These are phyloP conservation scores for Aegle marmelos DNA, from an alignment of 345 rosid genomes.

Conservation along the genomic window DNA sequence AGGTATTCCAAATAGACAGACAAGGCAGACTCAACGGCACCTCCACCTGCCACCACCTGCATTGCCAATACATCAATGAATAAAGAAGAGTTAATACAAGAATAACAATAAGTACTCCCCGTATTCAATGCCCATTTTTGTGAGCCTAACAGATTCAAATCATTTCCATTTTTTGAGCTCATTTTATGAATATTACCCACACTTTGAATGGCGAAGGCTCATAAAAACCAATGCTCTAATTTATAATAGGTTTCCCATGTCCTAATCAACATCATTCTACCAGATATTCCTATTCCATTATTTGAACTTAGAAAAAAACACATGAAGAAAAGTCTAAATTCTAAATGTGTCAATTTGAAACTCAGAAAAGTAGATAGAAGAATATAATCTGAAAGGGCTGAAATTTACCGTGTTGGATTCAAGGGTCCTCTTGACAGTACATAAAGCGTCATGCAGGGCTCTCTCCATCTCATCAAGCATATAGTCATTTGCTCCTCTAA, in stretches of 20 bases:
- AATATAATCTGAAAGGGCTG: neutral
- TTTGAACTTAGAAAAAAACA: neutral
- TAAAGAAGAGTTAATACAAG: neutral
- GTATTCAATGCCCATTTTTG: neutral
- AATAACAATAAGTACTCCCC: neutral
- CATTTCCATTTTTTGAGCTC: neutral
- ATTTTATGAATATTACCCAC: neutral
- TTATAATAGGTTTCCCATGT: neutral
- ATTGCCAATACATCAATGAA: slow-evolving; percentile 12
- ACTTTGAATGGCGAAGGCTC: neutral
- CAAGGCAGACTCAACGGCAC: slow-evolving; percentile 92
- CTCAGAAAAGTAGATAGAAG: neutral
- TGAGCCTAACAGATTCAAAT: neutral
- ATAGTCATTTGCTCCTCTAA: slow-evolving; percentile 95
- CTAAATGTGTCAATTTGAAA: neutral
- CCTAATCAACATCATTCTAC: neutral
- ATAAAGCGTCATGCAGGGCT: slow-evolving; percentile 83
- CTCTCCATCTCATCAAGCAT: slow-evolving; percentile 99
- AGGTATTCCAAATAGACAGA: slow-evolving; percentile 91
- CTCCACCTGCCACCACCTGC: slow-evolving; percentile 99
- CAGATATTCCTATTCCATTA: neutral
- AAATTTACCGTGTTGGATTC: slow-evolving; percentile 79
- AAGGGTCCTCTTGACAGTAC: slow-evolving; percentile 91
- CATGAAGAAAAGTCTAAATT: neutral
- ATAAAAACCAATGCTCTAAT: neutral